Evolutionary conservation across 2,329 filamentous ascomycete genomes (phyloP).

Genomic region (Hypoxylon sp.): DNA sequence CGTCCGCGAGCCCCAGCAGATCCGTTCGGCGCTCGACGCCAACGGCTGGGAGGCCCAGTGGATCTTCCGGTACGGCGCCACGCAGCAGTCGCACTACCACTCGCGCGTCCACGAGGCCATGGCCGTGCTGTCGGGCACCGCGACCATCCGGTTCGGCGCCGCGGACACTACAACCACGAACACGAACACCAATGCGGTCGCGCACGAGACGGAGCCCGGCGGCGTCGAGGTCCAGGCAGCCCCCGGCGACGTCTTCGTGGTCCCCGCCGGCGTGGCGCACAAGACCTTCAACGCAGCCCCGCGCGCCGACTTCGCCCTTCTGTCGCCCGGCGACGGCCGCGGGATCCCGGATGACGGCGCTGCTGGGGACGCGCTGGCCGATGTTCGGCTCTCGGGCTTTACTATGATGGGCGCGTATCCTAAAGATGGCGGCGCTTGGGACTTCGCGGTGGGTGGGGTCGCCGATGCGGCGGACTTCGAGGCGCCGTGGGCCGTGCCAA

Average conservation of each 20-base stretch:
- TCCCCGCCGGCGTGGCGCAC: slow-evolving; percentile 63
- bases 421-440: slow-evolving; percentile 54
- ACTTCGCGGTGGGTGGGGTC: slow-evolving; percentile 58
- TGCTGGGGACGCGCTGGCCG: slow-evolving; percentile 47
- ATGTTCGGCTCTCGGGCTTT: slow-evolving; percentile 53
- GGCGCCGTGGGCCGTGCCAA: slow-evolving; percentile 50
- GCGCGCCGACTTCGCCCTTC: slow-evolving; percentile 47
- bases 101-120: slow-evolving; percentile 64
- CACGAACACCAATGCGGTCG: slow-evolving; percentile 50
- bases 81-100: slow-evolving; percentile 65
- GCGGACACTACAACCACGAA: slow-evolving; percentile 56
- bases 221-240: slow-evolving; percentile 57
- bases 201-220: slow-evolving; percentile 53
- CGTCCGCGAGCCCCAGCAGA: slow-evolving; percentile 13
- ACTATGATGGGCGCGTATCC: slow-evolving; percentile 68
- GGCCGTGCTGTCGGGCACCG: slow-evolving; percentile 59
- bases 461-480: slow-evolving; percentile 51
- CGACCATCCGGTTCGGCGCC: slow-evolving; percentile 62
- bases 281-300: slow-evolving; percentile 57
- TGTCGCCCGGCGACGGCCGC: slow-evolving; percentile 55
- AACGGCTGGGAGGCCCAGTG: slow-evolving; percentile 56
- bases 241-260: slow-evolving; percentile 65
- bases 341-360: slow-evolving; percentile 46
- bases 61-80: slow-evolving; percentile 63
- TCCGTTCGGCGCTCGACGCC: slow-evolving; percentile 52